Evolutionary conservation across 176 grass and related monocot genomes (phyloP).

Genomic region (Oryza meridionalis): DNA sequence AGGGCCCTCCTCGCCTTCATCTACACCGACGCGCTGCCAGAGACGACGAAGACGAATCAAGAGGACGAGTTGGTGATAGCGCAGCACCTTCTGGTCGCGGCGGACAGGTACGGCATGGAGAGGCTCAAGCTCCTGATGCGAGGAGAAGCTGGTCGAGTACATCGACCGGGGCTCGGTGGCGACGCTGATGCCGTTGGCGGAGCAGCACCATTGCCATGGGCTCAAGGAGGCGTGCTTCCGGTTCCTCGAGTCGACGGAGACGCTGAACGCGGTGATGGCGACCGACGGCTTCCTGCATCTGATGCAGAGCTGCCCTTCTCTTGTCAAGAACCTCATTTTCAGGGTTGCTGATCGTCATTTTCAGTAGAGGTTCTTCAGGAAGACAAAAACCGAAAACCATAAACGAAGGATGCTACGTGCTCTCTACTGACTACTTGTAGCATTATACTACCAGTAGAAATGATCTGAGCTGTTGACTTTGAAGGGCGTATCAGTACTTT

Average conservation of each 20-base stretch:
- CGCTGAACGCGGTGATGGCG: constrained; percentile 10
- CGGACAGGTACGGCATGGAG: constrained; percentile 25
- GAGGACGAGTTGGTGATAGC: neutral
- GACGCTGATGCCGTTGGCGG: constrained; percentile 36
- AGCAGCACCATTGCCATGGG: constrained; percentile 46
- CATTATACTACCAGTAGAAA: no score
- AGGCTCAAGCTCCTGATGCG: neutral
- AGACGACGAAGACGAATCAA: neutral
- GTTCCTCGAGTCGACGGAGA: constrained; percentile 32
- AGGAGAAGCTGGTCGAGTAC: neutral
- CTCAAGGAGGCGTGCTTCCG: constrained; percentile 45
- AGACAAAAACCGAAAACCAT: no score
- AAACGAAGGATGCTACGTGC: no score
- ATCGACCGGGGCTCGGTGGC: constrained; percentile 34
- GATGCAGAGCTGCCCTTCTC: neutral
- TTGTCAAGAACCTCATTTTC: neutral
- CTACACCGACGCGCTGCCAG: neutral
- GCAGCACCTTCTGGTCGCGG: neutral
- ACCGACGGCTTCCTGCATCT: constrained; percentile 30
- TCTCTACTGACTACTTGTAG: no score
- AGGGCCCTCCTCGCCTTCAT: no score
- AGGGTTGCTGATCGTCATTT: no score
- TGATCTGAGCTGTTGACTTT: no score
- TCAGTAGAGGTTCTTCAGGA: no score
- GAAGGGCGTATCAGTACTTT: no score